Conservation (phyloP, 1,284 basidiomycete genomes). For the Ganoderma multipileum region DNA sequence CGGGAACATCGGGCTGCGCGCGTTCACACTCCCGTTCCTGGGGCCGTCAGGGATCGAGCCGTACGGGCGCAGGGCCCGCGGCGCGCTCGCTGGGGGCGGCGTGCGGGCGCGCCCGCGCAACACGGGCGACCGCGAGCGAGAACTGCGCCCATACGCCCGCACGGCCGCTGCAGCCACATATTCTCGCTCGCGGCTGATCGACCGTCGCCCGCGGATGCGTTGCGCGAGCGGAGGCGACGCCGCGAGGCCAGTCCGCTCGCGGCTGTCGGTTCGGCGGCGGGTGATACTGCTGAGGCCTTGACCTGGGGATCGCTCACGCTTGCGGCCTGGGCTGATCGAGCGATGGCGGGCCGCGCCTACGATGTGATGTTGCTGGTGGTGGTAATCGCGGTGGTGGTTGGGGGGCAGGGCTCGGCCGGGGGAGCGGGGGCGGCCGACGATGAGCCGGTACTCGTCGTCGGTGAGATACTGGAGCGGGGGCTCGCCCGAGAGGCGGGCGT, state of each 20-base stretch:
- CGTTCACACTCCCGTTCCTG: slow-evolving; percentile 9
- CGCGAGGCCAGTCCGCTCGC: slow-evolving; percentile 18
- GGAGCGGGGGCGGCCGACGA: slow-evolving; percentile 26
- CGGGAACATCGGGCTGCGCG: slow-evolving; percentile 17
- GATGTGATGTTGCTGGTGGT: slow-evolving; percentile 10
- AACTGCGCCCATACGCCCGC: slow-evolving; percentile 13
- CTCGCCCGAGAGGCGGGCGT: slow-evolving; percentile 22
- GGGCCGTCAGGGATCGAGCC: slow-evolving; percentile 17
- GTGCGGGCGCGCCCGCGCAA: slow-evolving; percentile 17
- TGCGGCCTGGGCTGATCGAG: slow-evolving; percentile 18
- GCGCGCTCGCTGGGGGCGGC: slow-evolving; percentile 6
- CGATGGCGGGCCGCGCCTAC: slow-evolving; percentile 20
- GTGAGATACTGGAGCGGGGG: slow-evolving; percentile 29
- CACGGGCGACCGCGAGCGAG: slow-evolving; percentile 26
- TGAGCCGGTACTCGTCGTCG: slow-evolving; percentile 27
- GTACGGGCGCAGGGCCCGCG: background rate
- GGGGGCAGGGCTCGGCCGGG: slow-evolving; percentile 9
- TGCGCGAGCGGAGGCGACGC: slow-evolving; percentile 12
- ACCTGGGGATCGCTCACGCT: slow-evolving; percentile 7
- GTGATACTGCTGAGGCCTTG: background rate
- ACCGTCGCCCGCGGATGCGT: slow-evolving; percentile 11
- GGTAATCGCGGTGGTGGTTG: slow-evolving; percentile 2
- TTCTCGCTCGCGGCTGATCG: slow-evolving; percentile 15
- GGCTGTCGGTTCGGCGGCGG: slow-evolving; percentile 22
- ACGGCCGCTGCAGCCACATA: slow-evolving; percentile 15